Conservation (phyloP, 768 basidiomycete genomes). For the Austroboletus eburneus region DNA sequence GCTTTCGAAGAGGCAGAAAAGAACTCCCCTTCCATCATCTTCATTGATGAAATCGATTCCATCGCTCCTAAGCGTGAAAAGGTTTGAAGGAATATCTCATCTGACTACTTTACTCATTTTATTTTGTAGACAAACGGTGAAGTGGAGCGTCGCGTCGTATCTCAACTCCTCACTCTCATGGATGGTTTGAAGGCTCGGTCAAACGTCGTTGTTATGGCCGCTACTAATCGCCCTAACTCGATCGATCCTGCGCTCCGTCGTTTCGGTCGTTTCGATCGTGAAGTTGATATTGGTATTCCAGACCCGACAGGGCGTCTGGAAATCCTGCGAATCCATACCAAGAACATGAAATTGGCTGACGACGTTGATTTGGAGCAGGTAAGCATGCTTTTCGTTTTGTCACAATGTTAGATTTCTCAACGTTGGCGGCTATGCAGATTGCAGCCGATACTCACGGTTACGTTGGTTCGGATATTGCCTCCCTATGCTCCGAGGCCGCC, state of each 20-base stretch:
- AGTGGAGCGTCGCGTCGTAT: conserved; percentile 98
- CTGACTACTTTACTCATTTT: conserved; percentile 5
- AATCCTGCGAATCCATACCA: conserved; percentile 98
- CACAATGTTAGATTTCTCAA: conserved; percentile 7
- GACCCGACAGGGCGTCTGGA: conserved; percentile 99
- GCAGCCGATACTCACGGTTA: conserved; percentile 99
- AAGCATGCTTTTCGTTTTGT: not conserved
- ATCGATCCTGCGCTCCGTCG: conserved; percentile 98
- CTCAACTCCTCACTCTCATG: conserved; percentile 98
- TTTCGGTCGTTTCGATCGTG: conserved; percentile 98
- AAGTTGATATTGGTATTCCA: conserved; percentile 98
- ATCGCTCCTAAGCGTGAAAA: conserved; percentile 99
- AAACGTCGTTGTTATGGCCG: conserved; percentile 99
- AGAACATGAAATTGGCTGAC: conserved; percentile 98
- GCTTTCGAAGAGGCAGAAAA: conserved; percentile 99
- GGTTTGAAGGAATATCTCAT: conserved; percentile 37
- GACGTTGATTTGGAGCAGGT: conserved; percentile 98
- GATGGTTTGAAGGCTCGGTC: conserved; percentile 98
- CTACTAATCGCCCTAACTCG: conserved; percentile 97
- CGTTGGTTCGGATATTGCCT: conserved; percentile 96
- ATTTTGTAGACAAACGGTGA: conserved; percentile 87
- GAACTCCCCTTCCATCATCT: conserved; percentile 99
- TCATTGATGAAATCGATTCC: conserved; percentile 99
- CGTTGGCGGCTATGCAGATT: conserved; percentile 50
- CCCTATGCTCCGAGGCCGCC: conserved; percentile 97